These are phyloP conservation scores for Rubia peregrina DNA, from an alignment of 305 asterid species.

Conservation along the genomic window DNA sequence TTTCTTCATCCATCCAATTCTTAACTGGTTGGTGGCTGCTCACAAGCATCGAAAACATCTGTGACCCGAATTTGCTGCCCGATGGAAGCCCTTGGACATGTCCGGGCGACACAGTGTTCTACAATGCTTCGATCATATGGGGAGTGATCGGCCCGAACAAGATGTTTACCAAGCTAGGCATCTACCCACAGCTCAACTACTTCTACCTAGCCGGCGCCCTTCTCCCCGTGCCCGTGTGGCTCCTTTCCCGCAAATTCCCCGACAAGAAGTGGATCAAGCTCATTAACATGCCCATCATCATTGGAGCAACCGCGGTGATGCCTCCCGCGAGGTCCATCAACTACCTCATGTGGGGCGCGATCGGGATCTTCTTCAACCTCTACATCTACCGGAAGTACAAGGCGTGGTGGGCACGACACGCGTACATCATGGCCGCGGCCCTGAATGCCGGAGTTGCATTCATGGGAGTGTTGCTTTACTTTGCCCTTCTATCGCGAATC, in stretches of 20 bases:
- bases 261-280: constrained; percentile 49
- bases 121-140: constrained; percentile 83
- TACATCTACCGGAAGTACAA: constrained; percentile 38
- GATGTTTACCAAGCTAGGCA: constrained; percentile 61
- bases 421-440: constrained; percentile 54
- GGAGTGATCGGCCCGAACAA: constrained; percentile 69
- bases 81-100: constrained; percentile 85
- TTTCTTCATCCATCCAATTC: constrained; percentile 45
- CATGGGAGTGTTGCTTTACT: constrained; percentile 41
- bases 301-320: constrained; percentile 31
- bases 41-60: constrained; percentile 40
- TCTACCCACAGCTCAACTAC: constrained; percentile 54
- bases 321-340: constrained; percentile 60
- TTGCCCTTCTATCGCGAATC: constrained; percentile 30
- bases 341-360: constrained; percentile 44
- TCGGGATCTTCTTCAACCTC: constrained; percentile 40
- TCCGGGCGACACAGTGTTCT: constrained; percentile 70
- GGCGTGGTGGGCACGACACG: constrained; percentile 69
- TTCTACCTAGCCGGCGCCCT: constrained; percentile 59
- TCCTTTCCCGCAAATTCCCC: constrained; percentile 40
- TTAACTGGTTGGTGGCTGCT: constrained; percentile 85
- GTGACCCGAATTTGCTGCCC: constrained; percentile 38
- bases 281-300: constrained; percentile 46
- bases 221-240: constrained; percentile 59
- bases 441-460: constrained; percentile 65